These are phyloP conservation scores for Tubosaeta sp. DNA, from an alignment of 768 basidiomycete genomes.

Conservation along the genomic window DNA sequence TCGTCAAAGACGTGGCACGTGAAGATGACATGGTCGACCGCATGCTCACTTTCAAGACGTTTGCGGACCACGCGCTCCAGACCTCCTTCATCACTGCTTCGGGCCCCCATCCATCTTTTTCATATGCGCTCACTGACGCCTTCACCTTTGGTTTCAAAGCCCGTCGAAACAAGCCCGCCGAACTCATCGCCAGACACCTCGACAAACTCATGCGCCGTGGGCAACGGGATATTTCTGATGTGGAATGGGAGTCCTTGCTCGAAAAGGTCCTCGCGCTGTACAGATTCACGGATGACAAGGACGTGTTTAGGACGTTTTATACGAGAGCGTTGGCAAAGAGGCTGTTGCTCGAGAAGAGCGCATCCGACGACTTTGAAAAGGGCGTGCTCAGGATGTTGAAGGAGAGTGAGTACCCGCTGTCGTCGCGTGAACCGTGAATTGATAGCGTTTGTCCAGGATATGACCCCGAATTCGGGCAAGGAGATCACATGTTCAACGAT, in stretches of 20 bases:
- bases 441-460: slow-evolving; percentile 55
- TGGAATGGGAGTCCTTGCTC: slow-evolving; percentile 57
- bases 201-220: slow-evolving; percentile 86
- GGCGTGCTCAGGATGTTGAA: slow-evolving; percentile 82
- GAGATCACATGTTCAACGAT: slow-evolving; percentile 95
- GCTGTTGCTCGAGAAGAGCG: slow-evolving; percentile 76
- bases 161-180: slow-evolving; percentile 79
- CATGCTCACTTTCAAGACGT: slow-evolving; percentile 63
- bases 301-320: slow-evolving; percentile 92
- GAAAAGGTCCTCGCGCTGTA: slow-evolving; percentile 71
- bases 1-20: slow-evolving; percentile 56
- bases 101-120: slow-evolving; percentile 52
- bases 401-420: slow-evolving; percentile 49
- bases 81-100: slow-evolving; percentile 46
- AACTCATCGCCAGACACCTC: slow-evolving; percentile 89
- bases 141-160: slow-evolving; percentile 73
- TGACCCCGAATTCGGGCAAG: slow-evolving; percentile 92
- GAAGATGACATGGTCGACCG: slow-evolving; percentile 79
- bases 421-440: neutral
- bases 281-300: slow-evolving; percentile 86
- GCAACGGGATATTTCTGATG: slow-evolving; percentile 63
- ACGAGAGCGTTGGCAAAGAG: slow-evolving; percentile 85
- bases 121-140: slow-evolving; percentile 65
- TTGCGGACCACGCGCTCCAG: slow-evolving; percentile 47
- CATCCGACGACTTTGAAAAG: slow-evolving; percentile 84